Evolutionary conservation across 1,284 basidiomycete species (phyloP).

Genomic region (Leccinum subspadiceum): DNA sequence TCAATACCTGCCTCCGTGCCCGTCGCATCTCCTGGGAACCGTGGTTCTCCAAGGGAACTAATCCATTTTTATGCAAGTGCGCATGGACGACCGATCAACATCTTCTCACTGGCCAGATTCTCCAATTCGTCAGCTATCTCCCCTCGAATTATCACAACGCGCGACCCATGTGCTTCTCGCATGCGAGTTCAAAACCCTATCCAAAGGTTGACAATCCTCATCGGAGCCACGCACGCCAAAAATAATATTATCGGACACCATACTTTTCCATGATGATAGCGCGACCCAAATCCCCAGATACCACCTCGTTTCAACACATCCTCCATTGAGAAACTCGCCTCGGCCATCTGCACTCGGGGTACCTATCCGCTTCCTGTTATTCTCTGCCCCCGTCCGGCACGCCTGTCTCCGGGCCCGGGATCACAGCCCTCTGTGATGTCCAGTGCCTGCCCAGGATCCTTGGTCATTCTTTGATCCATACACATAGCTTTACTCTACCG

Average conservation of each 20-base stretch:
- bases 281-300: constrained; percentile 3
- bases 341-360: not conserved
- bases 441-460: not conserved
- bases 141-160: not conserved
- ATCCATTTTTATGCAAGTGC: not conserved
- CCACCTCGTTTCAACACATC: not conserved
- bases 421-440: constrained; percentile 3
- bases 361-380: not conserved
- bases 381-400: not conserved
- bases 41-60: not conserved
- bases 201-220: constrained; percentile 7
- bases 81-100: not conserved
- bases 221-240: not conserved
- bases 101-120: constrained; percentile 5
- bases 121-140: constrained; percentile 5
- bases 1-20: constrained; percentile 1
- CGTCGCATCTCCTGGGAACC: constrained; percentile 7
- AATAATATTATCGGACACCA: not conserved
- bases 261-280: not conserved
- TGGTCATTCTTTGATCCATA: not conserved
- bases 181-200: constrained; percentile 17
- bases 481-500: not conserved
- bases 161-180: constrained; percentile 6
- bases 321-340: not conserved
- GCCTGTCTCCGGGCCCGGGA: constrained; percentile 13